Evolutionary conservation across 306 rosid species (phyloP).

Genomic region (Prunus davidiana): DNA sequence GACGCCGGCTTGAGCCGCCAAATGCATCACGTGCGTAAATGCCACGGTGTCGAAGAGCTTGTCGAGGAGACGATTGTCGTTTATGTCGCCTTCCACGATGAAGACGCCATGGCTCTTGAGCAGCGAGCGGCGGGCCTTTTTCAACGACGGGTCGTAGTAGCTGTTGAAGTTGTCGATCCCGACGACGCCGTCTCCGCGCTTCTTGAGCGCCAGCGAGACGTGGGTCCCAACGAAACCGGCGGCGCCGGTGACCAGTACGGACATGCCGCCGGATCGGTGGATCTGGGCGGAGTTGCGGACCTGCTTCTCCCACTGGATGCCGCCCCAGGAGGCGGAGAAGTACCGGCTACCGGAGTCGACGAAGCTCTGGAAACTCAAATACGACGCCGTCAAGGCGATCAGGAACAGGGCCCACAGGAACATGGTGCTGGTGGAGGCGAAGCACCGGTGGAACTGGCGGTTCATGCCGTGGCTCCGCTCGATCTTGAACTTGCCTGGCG

Average conservation of each 20-base stretch:
- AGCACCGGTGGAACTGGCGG: constrained; percentile 75
- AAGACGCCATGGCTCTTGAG: constrained; percentile 45
- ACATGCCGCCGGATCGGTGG: constrained; percentile 65
- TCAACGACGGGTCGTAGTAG: constrained; percentile 80
- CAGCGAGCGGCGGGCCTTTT: constrained; percentile 56
- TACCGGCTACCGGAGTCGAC: constrained; percentile 66
- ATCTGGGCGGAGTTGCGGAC: constrained; percentile 70
- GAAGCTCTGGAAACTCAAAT: constrained; percentile 70
- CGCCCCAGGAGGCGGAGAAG: constrained; percentile 84
- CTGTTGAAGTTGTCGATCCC: constrained; percentile 79
- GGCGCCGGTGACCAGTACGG: constrained; percentile 77
- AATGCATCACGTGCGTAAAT: constrained; percentile 82
- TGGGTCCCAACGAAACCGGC: constrained; percentile 77
- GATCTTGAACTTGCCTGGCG: constrained; percentile 88
- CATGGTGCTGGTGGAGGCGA: constrained; percentile 85
- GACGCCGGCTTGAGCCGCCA: constrained; percentile 95
- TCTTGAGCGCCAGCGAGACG: constrained; percentile 67
- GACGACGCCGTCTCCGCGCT: constrained; percentile 78
- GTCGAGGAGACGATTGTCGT: constrained; percentile 57
- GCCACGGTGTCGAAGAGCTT: constrained; percentile 80
- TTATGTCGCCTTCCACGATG: constrained; percentile 69
- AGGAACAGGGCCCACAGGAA: constrained; percentile 83
- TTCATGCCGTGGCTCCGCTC: constrained; percentile 56
- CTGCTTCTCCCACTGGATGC: constrained; percentile 90
- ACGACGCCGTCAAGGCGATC: constrained; percentile 73